Evolutionary conservation across 2,329 filamentous ascomycete species (phyloP).

Genomic region (Fusarium pseudoanthophilum): DNA sequence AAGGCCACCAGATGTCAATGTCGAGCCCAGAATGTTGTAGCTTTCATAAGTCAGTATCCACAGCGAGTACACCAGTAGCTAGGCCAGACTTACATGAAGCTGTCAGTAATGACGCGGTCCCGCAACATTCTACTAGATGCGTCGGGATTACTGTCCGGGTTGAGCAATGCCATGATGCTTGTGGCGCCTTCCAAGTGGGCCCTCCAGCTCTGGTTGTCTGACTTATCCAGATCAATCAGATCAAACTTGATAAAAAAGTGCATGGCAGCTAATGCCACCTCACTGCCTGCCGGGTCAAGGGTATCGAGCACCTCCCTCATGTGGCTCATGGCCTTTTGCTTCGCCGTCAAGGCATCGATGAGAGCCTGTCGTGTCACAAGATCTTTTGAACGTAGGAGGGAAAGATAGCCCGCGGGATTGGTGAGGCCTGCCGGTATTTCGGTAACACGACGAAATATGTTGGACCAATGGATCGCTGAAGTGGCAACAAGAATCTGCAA

Average conservation of each 20-base stretch:
- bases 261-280: constrained; percentile 60
- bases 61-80: background rate
- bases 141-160: constrained; percentile 43
- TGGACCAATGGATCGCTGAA: constrained; percentile 62
- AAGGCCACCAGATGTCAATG: constrained; percentile 50
- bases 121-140: constrained; percentile 51
- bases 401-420: constrained; percentile 52
- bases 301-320: constrained; percentile 55
- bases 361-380: constrained; percentile 54
- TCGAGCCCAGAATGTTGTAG: constrained; percentile 56
- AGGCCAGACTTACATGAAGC: constrained; percentile 55
- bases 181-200: constrained; percentile 59
- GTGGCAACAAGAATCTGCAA: constrained; percentile 61
- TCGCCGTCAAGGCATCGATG: constrained; percentile 59
- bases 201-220: constrained; percentile 56
- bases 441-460: constrained; percentile 52
- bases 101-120: constrained; percentile 61
- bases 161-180: constrained; percentile 53
- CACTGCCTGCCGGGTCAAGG: constrained; percentile 54
- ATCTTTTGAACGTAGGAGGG: constrained; percentile 52
- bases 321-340: constrained; percentile 59
- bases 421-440: constrained; percentile 47
- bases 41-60: constrained; percentile 41
- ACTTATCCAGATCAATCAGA: constrained; percentile 60
- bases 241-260: constrained; percentile 64